phyloP scores from a whole-genome alignment of 805 yeast genomes.

The Starmerella vitae region DNA sequence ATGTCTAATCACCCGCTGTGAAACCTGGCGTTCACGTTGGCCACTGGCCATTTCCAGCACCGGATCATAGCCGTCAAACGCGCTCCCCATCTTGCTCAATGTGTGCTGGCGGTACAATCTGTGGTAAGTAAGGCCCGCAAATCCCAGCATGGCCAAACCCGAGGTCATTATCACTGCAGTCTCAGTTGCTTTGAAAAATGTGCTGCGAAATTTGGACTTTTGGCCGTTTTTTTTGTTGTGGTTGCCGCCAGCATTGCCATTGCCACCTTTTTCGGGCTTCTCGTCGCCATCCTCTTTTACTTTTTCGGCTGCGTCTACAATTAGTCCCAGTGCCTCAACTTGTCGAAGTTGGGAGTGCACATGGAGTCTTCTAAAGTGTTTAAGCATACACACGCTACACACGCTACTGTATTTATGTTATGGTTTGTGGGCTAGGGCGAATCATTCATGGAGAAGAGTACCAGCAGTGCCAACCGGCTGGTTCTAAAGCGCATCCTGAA shows the following conservation, averaged over 20 bases:
- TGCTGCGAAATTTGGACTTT: slow-evolving; percentile 7
- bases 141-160: slow-evolving; percentile 51
- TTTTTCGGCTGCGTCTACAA: slow-evolving; percentile 14
- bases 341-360: neutral
- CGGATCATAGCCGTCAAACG: slow-evolving; percentile 57
- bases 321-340: slow-evolving; percentile 13
- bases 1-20: slow-evolving; percentile 11
- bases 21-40: slow-evolving; percentile 3
- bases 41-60: slow-evolving; percentile 49
- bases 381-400: too few relatives aligned
- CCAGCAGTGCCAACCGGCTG: slow-evolving; percentile 33
- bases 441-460: slow-evolving; percentile 14
- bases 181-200: slow-evolving; percentile 30
- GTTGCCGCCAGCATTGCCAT: neutral
- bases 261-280: neutral
- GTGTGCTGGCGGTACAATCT: slow-evolving; percentile 46
- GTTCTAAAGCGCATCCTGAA: slow-evolving; percentile 61
- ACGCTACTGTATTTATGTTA: too few relatives aligned
- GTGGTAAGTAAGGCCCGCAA: slow-evolving; percentile 63
- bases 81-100: slow-evolving; percentile 45
- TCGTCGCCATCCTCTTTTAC: slow-evolving; percentile 9
- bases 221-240: neutral
- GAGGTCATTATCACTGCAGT: slow-evolving; percentile 61
- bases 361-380: too few relatives aligned
- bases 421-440: neutral